phyloP scores from a whole-genome alignment of 1,284 basidiomycete genomes.

The Lignosus rhinocerotis region DNA sequence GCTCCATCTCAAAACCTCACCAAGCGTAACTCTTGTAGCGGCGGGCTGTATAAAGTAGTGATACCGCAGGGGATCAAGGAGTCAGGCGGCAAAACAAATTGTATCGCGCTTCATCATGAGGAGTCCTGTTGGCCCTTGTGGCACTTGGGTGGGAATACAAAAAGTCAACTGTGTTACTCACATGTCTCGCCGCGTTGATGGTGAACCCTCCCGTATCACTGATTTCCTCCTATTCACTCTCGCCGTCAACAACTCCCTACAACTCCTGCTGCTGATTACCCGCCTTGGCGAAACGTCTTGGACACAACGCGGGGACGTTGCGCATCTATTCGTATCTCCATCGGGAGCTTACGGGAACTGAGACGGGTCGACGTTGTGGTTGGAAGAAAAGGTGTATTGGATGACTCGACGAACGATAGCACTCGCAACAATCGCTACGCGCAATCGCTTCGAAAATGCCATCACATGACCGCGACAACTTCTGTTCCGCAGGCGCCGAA shows the following conservation, averaged over 20 bases:
- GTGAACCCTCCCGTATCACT: background rate
- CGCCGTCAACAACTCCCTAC: background rate
- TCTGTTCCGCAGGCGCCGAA: too few species aligned
- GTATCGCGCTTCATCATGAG: too few species aligned
- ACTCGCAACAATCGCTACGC: background rate
- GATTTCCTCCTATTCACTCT: too few species aligned
- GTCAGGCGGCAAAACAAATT: too few species aligned
- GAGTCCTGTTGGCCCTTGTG: too few species aligned
- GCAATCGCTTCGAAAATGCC: background rate
- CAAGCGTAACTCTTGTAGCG: too few species aligned
- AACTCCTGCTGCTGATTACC: background rate
- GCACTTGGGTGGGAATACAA: too few species aligned
- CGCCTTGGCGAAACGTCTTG: background rate
- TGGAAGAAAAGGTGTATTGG: background rate
- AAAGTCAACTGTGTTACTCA: too few species aligned
- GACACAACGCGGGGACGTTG: background rate
- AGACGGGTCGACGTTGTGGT: background rate
- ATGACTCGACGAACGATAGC: background rate
- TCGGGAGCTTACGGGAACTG: background rate
- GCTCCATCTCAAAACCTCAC: background rate
- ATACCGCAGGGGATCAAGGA: too few species aligned
- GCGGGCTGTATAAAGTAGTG: too few species aligned
- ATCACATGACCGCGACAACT: background rate
- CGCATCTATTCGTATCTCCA: background rate
- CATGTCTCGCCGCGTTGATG: background rate